Evolutionary conservation across 106 monocot genomes (phyloP).

Genomic region (Acorus gramineus): DNA sequence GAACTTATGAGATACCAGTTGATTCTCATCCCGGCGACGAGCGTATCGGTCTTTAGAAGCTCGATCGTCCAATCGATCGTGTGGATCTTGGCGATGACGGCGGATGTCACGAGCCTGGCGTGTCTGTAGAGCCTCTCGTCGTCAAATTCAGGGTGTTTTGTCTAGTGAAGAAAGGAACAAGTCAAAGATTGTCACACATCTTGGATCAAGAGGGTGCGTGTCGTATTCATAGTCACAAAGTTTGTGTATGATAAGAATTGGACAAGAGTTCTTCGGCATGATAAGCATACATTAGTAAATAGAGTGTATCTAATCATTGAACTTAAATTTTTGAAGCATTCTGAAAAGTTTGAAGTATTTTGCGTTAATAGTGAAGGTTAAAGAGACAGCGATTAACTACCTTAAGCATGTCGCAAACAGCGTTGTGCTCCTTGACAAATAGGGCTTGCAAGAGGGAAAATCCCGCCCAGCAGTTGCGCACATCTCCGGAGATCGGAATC

Average conservation of each 20-base stretch:
- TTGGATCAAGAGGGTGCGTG: too few species aligned
- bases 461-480: constrained; percentile 57
- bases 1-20: constrained; percentile 6
- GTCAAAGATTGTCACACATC: too few species aligned
- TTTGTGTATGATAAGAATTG: too few species aligned
- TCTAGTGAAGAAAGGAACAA: constrained; percentile 3
- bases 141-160: constrained; percentile 24
- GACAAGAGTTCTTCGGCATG: too few species aligned
- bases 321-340: too few species aligned
- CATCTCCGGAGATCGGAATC: constrained; percentile 33
- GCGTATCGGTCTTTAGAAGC: constrained; percentile 48
- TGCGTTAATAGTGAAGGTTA: too few species aligned
- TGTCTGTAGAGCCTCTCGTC: constrained; percentile 37
- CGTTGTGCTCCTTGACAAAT: constrained; percentile 52
- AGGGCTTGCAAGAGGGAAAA: constrained; percentile 50
- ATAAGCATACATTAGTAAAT: too few species aligned
- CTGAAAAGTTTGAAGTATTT: too few species aligned
- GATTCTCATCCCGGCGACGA: constrained; percentile 37
- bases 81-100: constrained; percentile 68
- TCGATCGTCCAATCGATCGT: constrained; percentile 71
- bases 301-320: too few species aligned
- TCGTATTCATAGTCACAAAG: too few species aligned
- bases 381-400: constrained; percentile 1
- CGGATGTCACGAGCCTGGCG: constrained; percentile 55
- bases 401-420: constrained; percentile 55